Evolutionary conservation across 2,329 filamentous ascomycete species (phyloP), one percentile per base, ranked within the genome.

Genomic region (Penicillium sp.): DNA sequence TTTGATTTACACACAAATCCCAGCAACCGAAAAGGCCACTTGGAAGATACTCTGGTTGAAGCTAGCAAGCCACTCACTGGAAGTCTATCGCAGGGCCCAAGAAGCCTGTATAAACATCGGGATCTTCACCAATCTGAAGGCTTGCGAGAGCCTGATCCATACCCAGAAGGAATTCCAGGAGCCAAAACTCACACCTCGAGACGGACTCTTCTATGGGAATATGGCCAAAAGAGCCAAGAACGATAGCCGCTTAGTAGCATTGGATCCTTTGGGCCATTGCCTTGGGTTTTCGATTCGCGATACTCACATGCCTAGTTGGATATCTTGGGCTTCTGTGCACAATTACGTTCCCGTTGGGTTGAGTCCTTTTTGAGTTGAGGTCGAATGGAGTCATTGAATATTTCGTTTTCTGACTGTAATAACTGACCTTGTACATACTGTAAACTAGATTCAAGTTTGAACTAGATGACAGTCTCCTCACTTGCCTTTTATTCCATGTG

Each of bases 401-500:
- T 23, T 3, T 5, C 23, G 5, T 23, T 23, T 23, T 23, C 23
- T 23, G 23, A 23, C 23, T 23, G 23, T 23, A 23, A 23, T 23
- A 23, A 5, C 23, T 23, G 23, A 23, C 23, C 23, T 3, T 23
- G 23, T 23, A 23, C 23, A 23, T 23, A 23, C 23, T 23, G 23
- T 23, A 23, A 5, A 23, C 23, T 23, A 23, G 5, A 3, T 3
- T 23, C 5, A 23, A 23, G 23, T 23, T 5, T 23, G 23, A 23
- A 23, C 23, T 23, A 23, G 5, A 23, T 23, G 23, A 23, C 23
- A 23, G 23, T 23, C 23, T 23, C 5, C 23, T 23, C 23, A 3
- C 23, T 16, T 51, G n/a, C 41, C 2, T 40, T 44, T 41, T 42
- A 56, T 29, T 57, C 54, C 46, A 57, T 57, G 1, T 57, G 11